Base-by-base conservation (phyloP, 2,329 filamentous ascomycete species). In the Trichoderma lentiforme region DNA sequence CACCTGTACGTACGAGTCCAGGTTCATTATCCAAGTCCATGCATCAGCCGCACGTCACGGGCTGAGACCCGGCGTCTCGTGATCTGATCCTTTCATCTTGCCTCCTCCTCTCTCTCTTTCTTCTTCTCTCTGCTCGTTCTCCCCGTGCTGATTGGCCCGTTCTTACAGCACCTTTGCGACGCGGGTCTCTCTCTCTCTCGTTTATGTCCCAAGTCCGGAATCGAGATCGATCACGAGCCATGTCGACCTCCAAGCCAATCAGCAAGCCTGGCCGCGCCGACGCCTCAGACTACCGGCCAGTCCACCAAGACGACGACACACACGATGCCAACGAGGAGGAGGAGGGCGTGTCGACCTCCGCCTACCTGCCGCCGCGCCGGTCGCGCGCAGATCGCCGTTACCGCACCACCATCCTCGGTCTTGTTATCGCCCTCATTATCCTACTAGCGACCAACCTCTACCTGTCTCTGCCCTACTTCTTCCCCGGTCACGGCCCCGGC, bases 381-480 rank as follows among this genome's bases (percentile, higher is more conserved):
- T 74, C 65, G 74, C 73, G 63, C 71, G 3, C 78, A 21, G 76
- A 77, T 65, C 76, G 76, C 36, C 78, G 76, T 53, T 80, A 79
- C 66, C 76, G 79, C 43, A 75, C 76, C 34, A 77, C 78, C n/a
- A 76, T 77, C 57, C 73, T 80, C 28, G 72, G 78, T 71, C 76
- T 83, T 9, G 79, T 81, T 4, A 76, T 77, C 8, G 77, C 80
- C 60, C 75, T 83, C 11, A 74, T 83, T 61, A 47, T 83, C n/a
- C 79, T 83, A 8, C 76, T 83, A 18, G 81, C 77, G 12, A 76
- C 79, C 56, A 83, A 82, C 47, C 76, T 83, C 58, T 82, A 81
- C 73, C 75, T 80, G 34, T 80, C 79, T 18, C 77, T 82, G n/a
- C 80, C 80, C 5, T 76, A 77, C 53, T 74, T 79, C 57, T 79